phyloP scores from a whole-genome alignment of 1,139 yeast species.

The Suhomyces taliae region DNA sequence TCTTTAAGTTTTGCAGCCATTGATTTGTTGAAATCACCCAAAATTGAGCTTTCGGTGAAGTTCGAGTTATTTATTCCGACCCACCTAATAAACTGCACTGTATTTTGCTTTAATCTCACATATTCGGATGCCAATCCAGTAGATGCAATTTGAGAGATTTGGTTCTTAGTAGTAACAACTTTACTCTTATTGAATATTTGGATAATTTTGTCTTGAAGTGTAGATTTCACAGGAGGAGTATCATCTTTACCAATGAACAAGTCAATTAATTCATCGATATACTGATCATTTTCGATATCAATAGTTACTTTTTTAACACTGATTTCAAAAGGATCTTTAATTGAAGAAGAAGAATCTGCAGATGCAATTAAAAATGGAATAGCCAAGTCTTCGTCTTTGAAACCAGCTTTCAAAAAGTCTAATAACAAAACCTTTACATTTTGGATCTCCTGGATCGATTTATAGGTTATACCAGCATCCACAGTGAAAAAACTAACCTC shows the following conservation, averaged over 20 bases:
- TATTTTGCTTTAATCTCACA: slow-evolving; percentile 45
- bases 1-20: slow-evolving; percentile 55
- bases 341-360: slow-evolving; percentile 55
- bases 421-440: slow-evolving; percentile 42
- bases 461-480: slow-evolving; percentile 64
- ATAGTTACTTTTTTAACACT: slow-evolving; percentile 50
- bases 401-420: slow-evolving; percentile 41
- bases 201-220: slow-evolving; percentile 61
- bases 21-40: slow-evolving; percentile 31
- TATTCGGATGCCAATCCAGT: slow-evolving; percentile 59
- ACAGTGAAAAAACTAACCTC: slow-evolving; percentile 64
- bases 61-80: slow-evolving; percentile 30
- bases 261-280: slow-evolving; percentile 44
- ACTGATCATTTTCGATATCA: slow-evolving; percentile 49
- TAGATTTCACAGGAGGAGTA: slow-evolving; percentile 53
- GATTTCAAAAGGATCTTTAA: slow-evolving; percentile 53
- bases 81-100: slow-evolving; percentile 65
- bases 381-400: slow-evolving; percentile 34
- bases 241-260: slow-evolving; percentile 45
- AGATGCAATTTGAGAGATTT: slow-evolving; percentile 46
- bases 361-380: slow-evolving; percentile 63
- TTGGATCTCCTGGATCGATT: slow-evolving; percentile 46
- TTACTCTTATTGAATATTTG: slow-evolving; percentile 53
- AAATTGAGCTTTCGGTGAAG: slow-evolving; percentile 11
- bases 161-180: slow-evolving; percentile 41